Evolutionary conservation across 306 rosid genomes (phyloP).

Genomic region (Arachis stenosperma): DNA sequence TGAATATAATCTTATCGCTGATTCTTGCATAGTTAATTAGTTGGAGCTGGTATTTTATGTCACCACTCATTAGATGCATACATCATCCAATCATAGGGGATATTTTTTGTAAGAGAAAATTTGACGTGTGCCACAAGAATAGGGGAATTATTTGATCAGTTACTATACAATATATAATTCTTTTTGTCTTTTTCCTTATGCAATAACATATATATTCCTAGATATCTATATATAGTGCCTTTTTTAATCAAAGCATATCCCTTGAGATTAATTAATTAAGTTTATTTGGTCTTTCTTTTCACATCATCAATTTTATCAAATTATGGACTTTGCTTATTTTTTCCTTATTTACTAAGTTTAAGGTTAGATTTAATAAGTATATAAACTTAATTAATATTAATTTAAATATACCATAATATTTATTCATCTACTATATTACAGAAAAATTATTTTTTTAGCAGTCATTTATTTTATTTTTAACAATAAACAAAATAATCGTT

Average conservation of each 20-base stretch:
- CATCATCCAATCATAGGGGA: conserved; percentile 29
- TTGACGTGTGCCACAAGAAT: conserved; percentile 21
- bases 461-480: too few relatives aligned
- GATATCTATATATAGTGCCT: neutral
- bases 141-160: conserved; percentile 17
- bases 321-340: too few relatives aligned
- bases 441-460: too few relatives aligned
- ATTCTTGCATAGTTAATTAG: neutral
- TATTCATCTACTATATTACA: too few relatives aligned
- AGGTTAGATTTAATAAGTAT: too few relatives aligned
- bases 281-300: conserved; percentile 23
- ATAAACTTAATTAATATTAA: too few relatives aligned
- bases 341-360: too few relatives aligned
- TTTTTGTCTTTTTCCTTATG: conserved; percentile 32
- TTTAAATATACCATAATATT: too few relatives aligned
- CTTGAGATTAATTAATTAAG: neutral
- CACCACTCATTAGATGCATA: conserved; percentile 25
- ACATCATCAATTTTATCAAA: neutral
- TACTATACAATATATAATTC: neutral
- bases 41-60: conserved; percentile 22
- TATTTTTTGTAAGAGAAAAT: neutral
- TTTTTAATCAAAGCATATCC: conserved; percentile 2
- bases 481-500: too few relatives aligned
- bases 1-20: neutral
- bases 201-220: neutral